phyloP scores from a whole-genome alignment of 495 filamentous ascomycete genomes.

The Aspergillus nanangensis region DNA sequence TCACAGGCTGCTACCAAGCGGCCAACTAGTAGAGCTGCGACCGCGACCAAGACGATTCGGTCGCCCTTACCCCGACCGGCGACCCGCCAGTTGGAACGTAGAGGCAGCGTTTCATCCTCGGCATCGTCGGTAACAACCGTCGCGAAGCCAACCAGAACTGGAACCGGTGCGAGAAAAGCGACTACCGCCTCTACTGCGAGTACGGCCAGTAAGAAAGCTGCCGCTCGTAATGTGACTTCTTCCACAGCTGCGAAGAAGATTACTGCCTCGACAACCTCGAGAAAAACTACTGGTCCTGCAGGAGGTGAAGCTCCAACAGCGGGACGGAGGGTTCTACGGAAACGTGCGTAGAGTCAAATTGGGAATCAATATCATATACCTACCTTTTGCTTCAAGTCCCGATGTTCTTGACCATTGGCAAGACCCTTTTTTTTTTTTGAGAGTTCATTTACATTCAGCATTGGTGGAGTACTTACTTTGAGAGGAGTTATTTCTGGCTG shows the following conservation, averaged over 20 bases:
- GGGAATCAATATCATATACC: too few species aligned
- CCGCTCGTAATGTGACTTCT: conserved; percentile 26
- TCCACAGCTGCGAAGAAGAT: conserved; percentile 34
- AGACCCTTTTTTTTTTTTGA: background rate
- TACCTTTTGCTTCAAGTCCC: background rate
- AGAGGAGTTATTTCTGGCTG: too few species aligned
- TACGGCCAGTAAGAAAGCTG: conserved; percentile 39
- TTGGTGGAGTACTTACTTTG: too few species aligned
- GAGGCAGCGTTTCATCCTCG: conserved; percentile 40
- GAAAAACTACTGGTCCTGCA: conserved; percentile 33
- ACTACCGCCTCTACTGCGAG: conserved; percentile 41
- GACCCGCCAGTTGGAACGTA: conserved; percentile 42
- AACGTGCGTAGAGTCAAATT: conserved; percentile 34
- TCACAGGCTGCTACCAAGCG: conserved; percentile 26
- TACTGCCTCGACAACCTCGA: conserved; percentile 22
- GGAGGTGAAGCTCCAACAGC: conserved; percentile 28
- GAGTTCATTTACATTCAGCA: too few species aligned
- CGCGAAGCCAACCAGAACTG: conserved; percentile 48
- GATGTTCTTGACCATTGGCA: too few species aligned
- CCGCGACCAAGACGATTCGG: conserved; percentile 22
- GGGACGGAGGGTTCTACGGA: conserved; percentile 43
- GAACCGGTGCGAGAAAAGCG: conserved; percentile 42
- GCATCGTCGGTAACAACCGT: conserved; percentile 54
- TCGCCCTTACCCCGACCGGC: conserved; percentile 35
- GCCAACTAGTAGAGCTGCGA: conserved; percentile 24